Evolutionary conservation across 768 basidiomycete species (phyloP).

Genomic region (Leccinum truebloodii): DNA sequence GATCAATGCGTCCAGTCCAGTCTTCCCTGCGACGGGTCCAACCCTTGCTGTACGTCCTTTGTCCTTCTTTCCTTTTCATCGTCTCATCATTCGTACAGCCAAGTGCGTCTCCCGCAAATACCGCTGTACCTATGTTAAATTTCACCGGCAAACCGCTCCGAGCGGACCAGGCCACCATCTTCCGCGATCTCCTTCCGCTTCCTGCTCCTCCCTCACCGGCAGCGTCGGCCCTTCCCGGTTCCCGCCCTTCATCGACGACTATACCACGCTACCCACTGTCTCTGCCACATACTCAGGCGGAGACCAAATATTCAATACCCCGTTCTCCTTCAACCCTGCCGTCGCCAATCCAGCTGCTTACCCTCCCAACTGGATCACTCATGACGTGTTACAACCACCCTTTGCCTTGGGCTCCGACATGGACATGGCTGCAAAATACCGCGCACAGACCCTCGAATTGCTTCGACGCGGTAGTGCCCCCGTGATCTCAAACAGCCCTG

Average conservation of each 20-base stretch:
- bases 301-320: constrained; percentile 33
- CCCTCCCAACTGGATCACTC: constrained; percentile 15
- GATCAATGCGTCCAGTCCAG: constrained; percentile 80
- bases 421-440: constrained; percentile 50
- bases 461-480: constrained; percentile 35
- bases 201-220: constrained; percentile 23
- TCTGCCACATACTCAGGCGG: constrained; percentile 16
- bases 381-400: constrained; percentile 25
- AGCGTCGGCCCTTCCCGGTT: constrained; percentile 22
- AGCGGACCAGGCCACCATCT: constrained; percentile 67
- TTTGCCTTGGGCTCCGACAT: constrained; percentile 24
- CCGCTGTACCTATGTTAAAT: constrained; percentile 80
- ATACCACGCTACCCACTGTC: constrained; percentile 36
- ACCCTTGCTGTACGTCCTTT: constrained; percentile 66
- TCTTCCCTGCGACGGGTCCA: constrained; percentile 76
- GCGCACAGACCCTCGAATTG: constrained; percentile 44
- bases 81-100: constrained; percentile 39
- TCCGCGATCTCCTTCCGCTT: constrained; percentile 35
- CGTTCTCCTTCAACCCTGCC: constrained; percentile 32
- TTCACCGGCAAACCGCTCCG: constrained; percentile 80
- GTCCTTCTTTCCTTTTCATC: not conserved
- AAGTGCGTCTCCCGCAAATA: constrained; percentile 74
- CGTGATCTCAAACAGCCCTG: not conserved
- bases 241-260: constrained; percentile 41
- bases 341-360: constrained; percentile 14